Evolutionary conservation across 768 basidiomycete genomes (phyloP).

Genomic region (Exidia glandulosa): DNA sequence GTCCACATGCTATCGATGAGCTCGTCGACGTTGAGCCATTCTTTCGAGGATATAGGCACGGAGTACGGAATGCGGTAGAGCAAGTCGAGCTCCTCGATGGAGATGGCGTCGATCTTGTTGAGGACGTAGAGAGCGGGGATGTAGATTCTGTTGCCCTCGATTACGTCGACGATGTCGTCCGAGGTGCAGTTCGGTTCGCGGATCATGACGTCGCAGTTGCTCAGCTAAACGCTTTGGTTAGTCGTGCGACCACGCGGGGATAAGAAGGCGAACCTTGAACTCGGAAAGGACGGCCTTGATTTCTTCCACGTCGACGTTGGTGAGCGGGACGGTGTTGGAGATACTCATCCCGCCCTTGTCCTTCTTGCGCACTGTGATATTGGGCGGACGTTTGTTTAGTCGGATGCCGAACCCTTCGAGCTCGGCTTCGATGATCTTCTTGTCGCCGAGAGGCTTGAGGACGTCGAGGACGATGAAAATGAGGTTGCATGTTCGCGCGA

Average conservation of each 20-base stretch:
- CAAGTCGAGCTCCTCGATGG: constrained; percentile 93
- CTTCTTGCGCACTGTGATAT: constrained; percentile 72
- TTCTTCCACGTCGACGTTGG: constrained; percentile 90
- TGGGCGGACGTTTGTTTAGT: constrained; percentile 88
- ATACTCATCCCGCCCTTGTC: constrained; percentile 87
- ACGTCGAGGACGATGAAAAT: constrained; percentile 99
- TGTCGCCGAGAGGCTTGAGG: constrained; percentile 94
- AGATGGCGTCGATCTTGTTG: constrained; percentile 97
- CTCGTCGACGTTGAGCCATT: constrained; percentile 97
- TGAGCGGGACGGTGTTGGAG: constrained; percentile 93
- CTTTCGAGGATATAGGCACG: constrained; percentile 85
- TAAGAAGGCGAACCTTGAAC: constrained; percentile 50
- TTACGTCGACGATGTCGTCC: constrained; percentile 93
- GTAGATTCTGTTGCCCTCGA: constrained; percentile 95
- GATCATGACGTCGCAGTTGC: constrained; percentile 84
- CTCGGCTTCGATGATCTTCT: constrained; percentile 81
- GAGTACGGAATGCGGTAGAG: constrained; percentile 93
- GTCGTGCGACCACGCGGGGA: neutral
- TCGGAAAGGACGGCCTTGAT: constrained; percentile 92
- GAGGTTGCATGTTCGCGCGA: constrained; percentile 94
- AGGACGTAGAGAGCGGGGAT: constrained; percentile 85
- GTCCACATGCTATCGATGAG: constrained; percentile 90
- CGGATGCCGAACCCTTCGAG: constrained; percentile 98
- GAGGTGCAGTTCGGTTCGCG: constrained; percentile 85
- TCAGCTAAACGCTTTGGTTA: constrained; percentile 15